phyloP scores from a whole-genome alignment of 352 stramenopile species.

The Globisporangium takayamanum region DNA sequence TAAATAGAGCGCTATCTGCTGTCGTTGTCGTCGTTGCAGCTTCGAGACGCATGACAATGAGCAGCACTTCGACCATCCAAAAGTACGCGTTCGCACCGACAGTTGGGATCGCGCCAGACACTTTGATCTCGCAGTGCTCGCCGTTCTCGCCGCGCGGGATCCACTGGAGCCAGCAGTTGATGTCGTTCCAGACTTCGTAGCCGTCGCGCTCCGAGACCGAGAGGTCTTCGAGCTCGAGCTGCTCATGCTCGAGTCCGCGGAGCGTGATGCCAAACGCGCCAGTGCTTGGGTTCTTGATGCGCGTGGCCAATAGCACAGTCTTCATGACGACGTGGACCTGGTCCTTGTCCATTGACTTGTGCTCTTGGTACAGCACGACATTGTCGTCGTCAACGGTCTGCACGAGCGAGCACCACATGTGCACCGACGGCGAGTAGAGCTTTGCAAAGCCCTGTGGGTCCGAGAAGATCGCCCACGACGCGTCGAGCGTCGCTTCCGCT shows the following conservation, averaged over 20 bases:
- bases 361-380: conserved; percentile 17
- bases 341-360: conserved; percentile 13
- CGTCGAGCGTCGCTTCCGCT: conserved; percentile 3
- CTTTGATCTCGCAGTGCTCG: conserved; percentile 12
- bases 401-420: conserved; percentile 15
- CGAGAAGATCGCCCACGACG: conserved; percentile 9
- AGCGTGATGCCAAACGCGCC: conserved; percentile 8
- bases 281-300: not conserved
- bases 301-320: conserved; percentile 12
- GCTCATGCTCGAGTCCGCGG: conserved; percentile 9
- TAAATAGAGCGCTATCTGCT: not conserved
- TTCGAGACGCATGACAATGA: conserved; percentile 15
- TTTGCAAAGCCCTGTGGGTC: conserved; percentile 11
- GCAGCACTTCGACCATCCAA: conserved; percentile 17
- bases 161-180: conserved; percentile 15
- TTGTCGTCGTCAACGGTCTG: conserved; percentile 15
- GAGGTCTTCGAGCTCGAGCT: conserved; percentile 14
- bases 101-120: conserved; percentile 14
- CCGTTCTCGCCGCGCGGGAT: conserved; percentile 7
- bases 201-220: conserved; percentile 6
- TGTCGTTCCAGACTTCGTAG: conserved; percentile 18
- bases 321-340: conserved; percentile 15
- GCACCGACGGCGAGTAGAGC: conserved; percentile 11
- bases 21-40: not conserved
- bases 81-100: conserved; percentile 16